A percentile compares a stretch with the other conserved stretches of the same genome.
Evolutionary conservation across 2,329 filamentous ascomycete species (phyloP).

Genomic region (Colletotrichum gigasporum): DNA sequence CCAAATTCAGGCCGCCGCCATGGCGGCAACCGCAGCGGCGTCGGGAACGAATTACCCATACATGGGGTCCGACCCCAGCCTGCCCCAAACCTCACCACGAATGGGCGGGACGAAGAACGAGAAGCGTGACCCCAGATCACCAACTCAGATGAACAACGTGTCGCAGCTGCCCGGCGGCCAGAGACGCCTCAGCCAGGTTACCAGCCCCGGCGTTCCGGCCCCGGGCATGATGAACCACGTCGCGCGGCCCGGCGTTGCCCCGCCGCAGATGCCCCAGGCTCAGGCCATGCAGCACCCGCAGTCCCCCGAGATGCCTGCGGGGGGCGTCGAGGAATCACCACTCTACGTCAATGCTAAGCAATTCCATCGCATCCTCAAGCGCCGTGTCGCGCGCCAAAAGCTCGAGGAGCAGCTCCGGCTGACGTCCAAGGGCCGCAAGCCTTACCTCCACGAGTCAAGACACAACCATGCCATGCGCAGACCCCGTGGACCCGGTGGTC

Average conservation of each 20-base stretch:
- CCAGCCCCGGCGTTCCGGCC: constrained; percentile 77
- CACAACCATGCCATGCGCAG: constrained; percentile 99
- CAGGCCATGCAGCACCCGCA: constrained; percentile 75
- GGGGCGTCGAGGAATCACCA: constrained; percentile 85
- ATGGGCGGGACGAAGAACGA: constrained; percentile 80
- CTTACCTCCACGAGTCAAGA: constrained; percentile 95
- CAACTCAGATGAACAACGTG: constrained; percentile 74
- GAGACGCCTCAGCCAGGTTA: constrained; percentile 80
- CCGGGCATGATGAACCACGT: constrained; percentile 81
- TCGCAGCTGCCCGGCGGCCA: constrained; percentile 65
- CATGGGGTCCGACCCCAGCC: constrained; percentile 75
- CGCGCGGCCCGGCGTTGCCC: constrained; percentile 58
- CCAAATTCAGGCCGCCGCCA: constrained; percentile 87
- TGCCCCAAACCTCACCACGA: constrained; percentile 78
- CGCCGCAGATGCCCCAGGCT: constrained; percentile 69
- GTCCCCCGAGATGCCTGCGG: constrained; percentile 81
- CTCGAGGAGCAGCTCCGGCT: constrained; percentile 91
- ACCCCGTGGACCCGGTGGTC: constrained; percentile 90
- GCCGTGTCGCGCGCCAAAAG: constrained; percentile 90
- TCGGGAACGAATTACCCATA: constrained; percentile 82
- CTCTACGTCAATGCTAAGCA: constrained; percentile 99
- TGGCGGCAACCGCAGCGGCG: constrained; percentile 91
- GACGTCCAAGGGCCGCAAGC: constrained; percentile 95
- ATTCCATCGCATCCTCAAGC: constrained; percentile 96
- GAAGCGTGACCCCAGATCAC: constrained; percentile 77